These are phyloP conservation scores for Saccharomyces mikatae DNA, from an alignment of 805 yeast genomes.

Conservation along the genomic window DNA sequence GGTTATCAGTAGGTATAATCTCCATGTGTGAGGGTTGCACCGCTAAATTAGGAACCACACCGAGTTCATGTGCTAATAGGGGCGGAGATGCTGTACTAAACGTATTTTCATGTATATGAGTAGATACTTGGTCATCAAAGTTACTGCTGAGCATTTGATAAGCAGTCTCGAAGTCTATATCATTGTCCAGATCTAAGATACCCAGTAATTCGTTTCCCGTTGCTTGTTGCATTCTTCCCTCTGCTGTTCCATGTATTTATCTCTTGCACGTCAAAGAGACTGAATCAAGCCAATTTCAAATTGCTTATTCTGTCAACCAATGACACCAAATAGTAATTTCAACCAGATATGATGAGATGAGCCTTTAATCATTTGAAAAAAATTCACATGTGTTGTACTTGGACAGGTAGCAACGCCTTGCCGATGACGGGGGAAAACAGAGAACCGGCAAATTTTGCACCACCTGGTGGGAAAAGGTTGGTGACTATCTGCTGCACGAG, in stretches of 20 bases:
- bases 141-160: slow-evolving; percentile 23
- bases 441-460: not conserved
- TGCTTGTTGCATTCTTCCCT: slow-evolving; percentile 5
- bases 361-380: not conserved
- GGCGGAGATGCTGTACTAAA: not conserved
- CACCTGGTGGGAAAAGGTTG: not conserved
- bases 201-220: slow-evolving; percentile 10
- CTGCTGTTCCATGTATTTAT: not conserved
- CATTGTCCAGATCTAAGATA: slow-evolving; percentile 24
- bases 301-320: not conserved
- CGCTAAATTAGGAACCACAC: not conserved
- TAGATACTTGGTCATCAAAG: slow-evolving; percentile 12
- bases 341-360: not conserved
- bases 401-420: not conserved
- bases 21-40: not conserved
- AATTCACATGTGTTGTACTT: not conserved
- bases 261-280: not conserved
- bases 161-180: slow-evolving; percentile 31
- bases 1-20: not conserved
- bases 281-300: not conserved
- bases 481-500: not conserved
- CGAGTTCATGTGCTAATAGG: not conserved
- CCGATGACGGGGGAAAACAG: not conserved
- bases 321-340: not conserved
- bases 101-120: slow-evolving; percentile 2